A percentile compares a stretch with the other conserved stretches of the same genome.
These are phyloP conservation scores for Colletotrichum gigasporum DNA, from an alignment of 2,329 filamentous ascomycete species.

Conservation along the genomic window DNA sequence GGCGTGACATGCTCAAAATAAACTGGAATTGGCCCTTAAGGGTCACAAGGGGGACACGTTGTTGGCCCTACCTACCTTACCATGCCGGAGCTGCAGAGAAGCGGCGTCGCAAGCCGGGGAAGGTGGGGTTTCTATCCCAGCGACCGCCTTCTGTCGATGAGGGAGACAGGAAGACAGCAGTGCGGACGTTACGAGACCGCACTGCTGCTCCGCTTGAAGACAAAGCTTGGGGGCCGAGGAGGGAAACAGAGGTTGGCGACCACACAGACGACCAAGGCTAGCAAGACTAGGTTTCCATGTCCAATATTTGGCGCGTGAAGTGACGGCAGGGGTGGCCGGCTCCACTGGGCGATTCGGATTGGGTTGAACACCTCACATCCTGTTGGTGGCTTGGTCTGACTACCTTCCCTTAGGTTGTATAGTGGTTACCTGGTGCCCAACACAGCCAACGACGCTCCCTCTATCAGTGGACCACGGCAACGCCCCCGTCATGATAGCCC, in stretches of 20 bases:
- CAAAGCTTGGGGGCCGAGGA: not conserved
- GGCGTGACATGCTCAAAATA: not conserved
- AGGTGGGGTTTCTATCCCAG: not conserved
- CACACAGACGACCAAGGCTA: not conserved
- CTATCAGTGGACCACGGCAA: not conserved
- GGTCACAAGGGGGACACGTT: not conserved
- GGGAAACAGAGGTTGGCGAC: slow-evolving; percentile 3
- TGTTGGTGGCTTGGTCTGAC: not conserved
- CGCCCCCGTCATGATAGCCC: not conserved
- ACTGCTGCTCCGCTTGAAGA: not conserved
- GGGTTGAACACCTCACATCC: not conserved
- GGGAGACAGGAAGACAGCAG: not conserved
- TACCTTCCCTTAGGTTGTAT: no score
- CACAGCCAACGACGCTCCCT: not conserved
- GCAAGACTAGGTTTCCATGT: not conserved
- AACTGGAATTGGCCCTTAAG: not conserved
- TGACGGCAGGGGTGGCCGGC: not conserved
- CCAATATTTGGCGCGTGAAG: not conserved
- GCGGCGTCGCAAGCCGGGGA: slow-evolving; percentile 5
- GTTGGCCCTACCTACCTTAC: not conserved
- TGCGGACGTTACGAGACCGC: not conserved
- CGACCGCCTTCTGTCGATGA: no score
- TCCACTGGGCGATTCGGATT: not conserved
- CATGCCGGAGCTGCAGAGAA: not conserved
- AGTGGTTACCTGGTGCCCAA: no score